Evolutionary conservation across 176 grass and related monocot genomes (phyloP).

Genomic region (Lolium multiflorum): DNA sequence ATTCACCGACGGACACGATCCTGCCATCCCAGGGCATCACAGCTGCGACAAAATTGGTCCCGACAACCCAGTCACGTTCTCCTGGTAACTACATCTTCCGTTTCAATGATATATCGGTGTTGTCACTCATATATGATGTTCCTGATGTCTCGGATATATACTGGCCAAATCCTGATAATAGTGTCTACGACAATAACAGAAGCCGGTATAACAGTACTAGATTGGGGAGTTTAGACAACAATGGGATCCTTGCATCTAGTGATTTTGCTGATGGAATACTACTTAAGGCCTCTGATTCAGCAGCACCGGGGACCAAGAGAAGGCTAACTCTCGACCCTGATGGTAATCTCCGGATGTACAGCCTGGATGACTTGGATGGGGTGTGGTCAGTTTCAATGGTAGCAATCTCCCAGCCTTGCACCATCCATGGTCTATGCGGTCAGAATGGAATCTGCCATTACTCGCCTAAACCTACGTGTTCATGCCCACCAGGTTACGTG

Average conservation of each 20-base stretch:
- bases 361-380: constrained; percentile 40
- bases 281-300: constrained; percentile 49
- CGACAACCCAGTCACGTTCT: not conserved
- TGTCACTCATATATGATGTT: constrained; percentile 51
- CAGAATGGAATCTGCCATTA: constrained; percentile 52
- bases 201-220: constrained; percentile 47
- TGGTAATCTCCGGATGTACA: constrained; percentile 59
- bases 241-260: constrained; percentile 38
- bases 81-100: constrained; percentile 45
- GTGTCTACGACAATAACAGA: constrained; percentile 25
- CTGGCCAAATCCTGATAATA: constrained; percentile 55
- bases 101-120: constrained; percentile 42
- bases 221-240: constrained; percentile 30
- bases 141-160: constrained; percentile 53
- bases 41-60: constrained; percentile 42
- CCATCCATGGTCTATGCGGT: constrained; percentile 57
- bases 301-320: constrained; percentile 28
- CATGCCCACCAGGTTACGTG: constrained; percentile 51
- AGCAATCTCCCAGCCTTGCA: constrained; percentile 54
- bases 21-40: constrained; percentile 55
- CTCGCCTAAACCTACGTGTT: constrained; percentile 45
- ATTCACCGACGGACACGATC: constrained; percentile 60
- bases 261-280: constrained; percentile 28
- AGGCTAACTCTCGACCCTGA: constrained; percentile 60
- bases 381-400: constrained; percentile 53